A percentile compares a stretch with the other conserved stretches of the same genome.
These are phyloP conservation scores for Casaregolazyma lundiana DNA, from an alignment of 1,139 yeast genomes.

Conservation along the genomic window DNA sequence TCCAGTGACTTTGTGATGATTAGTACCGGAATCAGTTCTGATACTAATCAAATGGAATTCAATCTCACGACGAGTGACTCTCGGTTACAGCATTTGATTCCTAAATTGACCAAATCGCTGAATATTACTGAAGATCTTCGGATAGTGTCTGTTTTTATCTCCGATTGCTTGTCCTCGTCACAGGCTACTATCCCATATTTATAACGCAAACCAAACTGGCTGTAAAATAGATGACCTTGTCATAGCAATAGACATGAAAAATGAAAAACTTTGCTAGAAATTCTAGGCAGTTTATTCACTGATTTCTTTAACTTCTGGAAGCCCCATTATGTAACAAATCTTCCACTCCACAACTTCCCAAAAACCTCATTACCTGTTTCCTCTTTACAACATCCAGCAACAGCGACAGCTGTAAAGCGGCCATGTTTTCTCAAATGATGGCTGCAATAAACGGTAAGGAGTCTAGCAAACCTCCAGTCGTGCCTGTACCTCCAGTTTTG, in stretches of 20 bases:
- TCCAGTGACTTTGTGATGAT: conserved; percentile 2
- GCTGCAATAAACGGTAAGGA: conserved; percentile 6
- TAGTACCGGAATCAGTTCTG: conserved; percentile 1
- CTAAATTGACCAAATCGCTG: conserved; percentile 7
- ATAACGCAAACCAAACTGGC: not conserved
- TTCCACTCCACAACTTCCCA: no score
- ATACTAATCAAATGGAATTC: conserved; percentile 10
- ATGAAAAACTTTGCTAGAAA: no score
- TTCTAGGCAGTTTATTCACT: no score
- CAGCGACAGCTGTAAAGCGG: no score
- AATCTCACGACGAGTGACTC: conserved; percentile 1
- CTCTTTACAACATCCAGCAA: no score
- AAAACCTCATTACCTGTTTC: no score
- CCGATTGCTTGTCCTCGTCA: not conserved
- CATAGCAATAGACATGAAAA: no score
- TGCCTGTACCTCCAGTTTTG: no score
- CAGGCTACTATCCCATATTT: not conserved
- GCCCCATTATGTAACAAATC: no score
- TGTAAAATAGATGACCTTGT: no score
- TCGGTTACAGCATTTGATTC: conserved; percentile 4
- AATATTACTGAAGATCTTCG: conserved; percentile 12
- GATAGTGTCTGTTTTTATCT: conserved; percentile 7
- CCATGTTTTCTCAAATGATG: conserved; percentile 8
- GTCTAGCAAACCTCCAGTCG: not conserved
- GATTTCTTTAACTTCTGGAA: no score